phyloP scores from a whole-genome alignment of 768 basidiomycete species.

The Mycena chlorophos region DNA sequence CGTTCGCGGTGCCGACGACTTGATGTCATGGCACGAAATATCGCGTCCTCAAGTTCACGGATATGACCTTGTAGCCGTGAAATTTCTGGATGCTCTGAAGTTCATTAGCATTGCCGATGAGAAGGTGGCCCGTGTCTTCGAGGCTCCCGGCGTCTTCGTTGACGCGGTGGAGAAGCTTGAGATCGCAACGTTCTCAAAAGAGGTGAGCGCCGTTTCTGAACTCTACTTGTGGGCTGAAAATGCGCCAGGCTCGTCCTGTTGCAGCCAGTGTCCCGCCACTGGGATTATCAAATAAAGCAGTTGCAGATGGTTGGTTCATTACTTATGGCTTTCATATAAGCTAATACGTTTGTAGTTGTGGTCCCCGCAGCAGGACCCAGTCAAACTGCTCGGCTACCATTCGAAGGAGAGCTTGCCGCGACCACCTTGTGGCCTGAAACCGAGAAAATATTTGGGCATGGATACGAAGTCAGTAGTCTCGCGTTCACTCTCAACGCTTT shows the following conservation, averaged over 20 bases:
- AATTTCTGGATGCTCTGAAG: slow-evolving; percentile 70
- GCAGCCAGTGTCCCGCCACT: slow-evolving; percentile 92
- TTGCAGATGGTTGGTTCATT: slow-evolving; percentile 58
- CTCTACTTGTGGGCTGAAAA: slow-evolving; percentile 7
- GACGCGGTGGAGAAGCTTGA: slow-evolving; percentile 54
- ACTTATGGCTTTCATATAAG: not conserved
- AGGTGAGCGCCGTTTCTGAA: slow-evolving; percentile 39
- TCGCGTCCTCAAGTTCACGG: slow-evolving; percentile 95
- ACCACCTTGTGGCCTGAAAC: slow-evolving; percentile 94
- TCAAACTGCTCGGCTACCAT: slow-evolving; percentile 50
- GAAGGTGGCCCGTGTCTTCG: slow-evolving; percentile 92
- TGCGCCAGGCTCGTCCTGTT: slow-evolving; percentile 58
- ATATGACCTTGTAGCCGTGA: slow-evolving; percentile 83
- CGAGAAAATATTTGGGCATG: slow-evolving; percentile 97
- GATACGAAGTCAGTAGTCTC: slow-evolving; percentile 71
- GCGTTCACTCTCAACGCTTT: not conserved
- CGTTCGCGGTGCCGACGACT: slow-evolving; percentile 27
- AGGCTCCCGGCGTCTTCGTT: slow-evolving; percentile 83
- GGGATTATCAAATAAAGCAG: slow-evolving; percentile 91
- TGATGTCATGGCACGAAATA: slow-evolving; percentile 76
- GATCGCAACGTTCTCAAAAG: slow-evolving; percentile 47
- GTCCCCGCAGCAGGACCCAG: slow-evolving; percentile 7
- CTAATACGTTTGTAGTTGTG: slow-evolving; percentile 3
- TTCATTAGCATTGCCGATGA: slow-evolving; percentile 95
- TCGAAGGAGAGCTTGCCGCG: slow-evolving; percentile 87